phyloP scores from a whole-genome alignment of 352 stramenopile species.

The Globisporangium radiosum region DNA sequence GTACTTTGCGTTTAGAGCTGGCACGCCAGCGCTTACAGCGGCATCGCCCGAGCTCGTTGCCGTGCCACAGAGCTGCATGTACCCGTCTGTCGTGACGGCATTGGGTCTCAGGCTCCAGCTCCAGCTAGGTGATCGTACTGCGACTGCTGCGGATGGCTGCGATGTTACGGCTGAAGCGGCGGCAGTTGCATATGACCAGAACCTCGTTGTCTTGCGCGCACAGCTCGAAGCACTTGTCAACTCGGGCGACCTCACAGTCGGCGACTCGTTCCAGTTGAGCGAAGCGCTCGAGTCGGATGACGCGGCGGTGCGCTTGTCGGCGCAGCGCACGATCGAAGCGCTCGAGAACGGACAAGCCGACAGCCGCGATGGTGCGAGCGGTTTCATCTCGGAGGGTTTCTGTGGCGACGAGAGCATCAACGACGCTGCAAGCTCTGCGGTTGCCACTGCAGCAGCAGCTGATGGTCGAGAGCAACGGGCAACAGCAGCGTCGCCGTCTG shows the following conservation, averaged over 20 bases:
- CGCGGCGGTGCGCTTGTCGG: conserved; percentile 30
- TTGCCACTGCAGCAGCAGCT: conserved; percentile 4
- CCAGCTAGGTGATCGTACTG: not conserved
- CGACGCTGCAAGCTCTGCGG: conserved; percentile 1
- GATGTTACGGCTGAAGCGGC: too few relatives aligned
- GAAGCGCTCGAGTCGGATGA: conserved; percentile 56
- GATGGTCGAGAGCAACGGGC: not conserved
- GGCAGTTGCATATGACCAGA: not conserved
- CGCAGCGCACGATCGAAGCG: conserved; percentile 48
- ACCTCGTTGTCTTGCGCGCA: conserved; percentile 49
- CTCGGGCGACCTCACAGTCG: conserved; percentile 43
- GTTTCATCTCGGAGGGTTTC: conserved; percentile 31
- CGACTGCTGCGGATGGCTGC: not conserved
- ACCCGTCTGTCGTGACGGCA: conserved; percentile 23
- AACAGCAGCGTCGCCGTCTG: conserved; percentile 17
- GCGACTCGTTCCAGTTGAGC: conserved; percentile 68
- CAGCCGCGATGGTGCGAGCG: conserved; percentile 12
- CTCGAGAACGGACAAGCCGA: conserved; percentile 56
- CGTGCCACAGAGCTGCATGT: conserved; percentile 18
- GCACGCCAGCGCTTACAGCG: conserved; percentile 12
- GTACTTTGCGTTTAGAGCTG: conserved; percentile 24
- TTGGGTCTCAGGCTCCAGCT: conserved; percentile 15
- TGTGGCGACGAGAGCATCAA: conserved; percentile 9
- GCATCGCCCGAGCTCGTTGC: conserved; percentile 9
- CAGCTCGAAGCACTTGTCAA: conserved; percentile 79